Evolutionary conservation across 495 filamentous ascomycete genomes (phyloP).

Genomic region (Glarea lozoyensis): DNA sequence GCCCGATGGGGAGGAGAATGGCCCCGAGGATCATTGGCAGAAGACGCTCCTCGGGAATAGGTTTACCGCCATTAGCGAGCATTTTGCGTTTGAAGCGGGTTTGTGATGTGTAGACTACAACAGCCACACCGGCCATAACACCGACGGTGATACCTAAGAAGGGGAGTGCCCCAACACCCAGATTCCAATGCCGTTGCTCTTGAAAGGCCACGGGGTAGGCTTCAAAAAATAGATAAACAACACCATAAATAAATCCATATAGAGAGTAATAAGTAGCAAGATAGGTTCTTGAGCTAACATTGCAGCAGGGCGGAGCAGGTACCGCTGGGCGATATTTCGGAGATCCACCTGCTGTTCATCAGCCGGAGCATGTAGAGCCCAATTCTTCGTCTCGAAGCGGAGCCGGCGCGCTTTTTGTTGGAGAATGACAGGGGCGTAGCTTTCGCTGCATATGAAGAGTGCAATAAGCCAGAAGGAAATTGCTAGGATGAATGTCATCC

Average conservation of each 20-base stretch:
- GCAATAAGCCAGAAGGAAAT: conserved; percentile 53
- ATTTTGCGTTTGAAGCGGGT: conserved; percentile 33
- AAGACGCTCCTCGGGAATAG: conserved; percentile 67
- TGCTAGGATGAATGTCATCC: conserved; percentile 60
- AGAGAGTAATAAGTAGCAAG: conserved; percentile 64
- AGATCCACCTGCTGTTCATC: conserved; percentile 26
- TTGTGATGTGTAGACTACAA: conserved; percentile 58
- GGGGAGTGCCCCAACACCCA: conserved; percentile 66
- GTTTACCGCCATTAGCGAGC: conserved; percentile 39
- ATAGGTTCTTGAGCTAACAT: conserved; percentile 78
- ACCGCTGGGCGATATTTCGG: conserved; percentile 30
- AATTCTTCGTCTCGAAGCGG: conserved; percentile 59
- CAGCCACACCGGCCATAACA: conserved; percentile 65
- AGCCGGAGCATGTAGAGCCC: conserved; percentile 36
- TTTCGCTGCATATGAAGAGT: conserved; percentile 69
- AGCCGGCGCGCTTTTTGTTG: conserved; percentile 57
- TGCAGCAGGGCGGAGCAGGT: conserved; percentile 30
- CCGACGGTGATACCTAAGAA: conserved; percentile 77
- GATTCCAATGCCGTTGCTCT: conserved; percentile 56
- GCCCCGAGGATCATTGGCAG: conserved; percentile 60
- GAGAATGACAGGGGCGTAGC: conserved; percentile 65
- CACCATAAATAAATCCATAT: conserved; percentile 62
- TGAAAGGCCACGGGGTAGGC: conserved; percentile 80
- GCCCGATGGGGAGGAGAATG: conserved; percentile 57
- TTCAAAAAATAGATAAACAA: conserved; percentile 83